Evolutionary conservation across 345 rosid genomes (phyloP).

Genomic region (Citrus inodora): DNA sequence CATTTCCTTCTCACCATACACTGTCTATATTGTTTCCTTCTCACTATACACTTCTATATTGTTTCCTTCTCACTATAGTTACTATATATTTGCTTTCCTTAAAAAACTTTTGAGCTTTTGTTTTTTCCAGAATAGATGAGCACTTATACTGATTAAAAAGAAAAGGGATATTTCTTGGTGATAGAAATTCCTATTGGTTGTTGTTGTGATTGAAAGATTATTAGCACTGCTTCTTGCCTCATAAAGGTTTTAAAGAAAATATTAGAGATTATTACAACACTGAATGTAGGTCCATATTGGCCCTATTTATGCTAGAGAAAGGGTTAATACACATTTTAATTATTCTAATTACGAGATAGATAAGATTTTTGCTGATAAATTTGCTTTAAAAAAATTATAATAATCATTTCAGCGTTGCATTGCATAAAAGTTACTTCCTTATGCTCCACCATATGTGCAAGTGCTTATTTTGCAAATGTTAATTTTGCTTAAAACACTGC

Average conservation of each 20-base stretch:
- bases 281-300: background rate
- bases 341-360: background rate
- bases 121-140: conserved; percentile 2
- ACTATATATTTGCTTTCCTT: background rate
- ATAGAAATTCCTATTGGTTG: background rate
- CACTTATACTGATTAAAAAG: background rate
- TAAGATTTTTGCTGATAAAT: background rate
- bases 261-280: background rate
- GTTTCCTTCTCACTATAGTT: conserved; percentile 10
- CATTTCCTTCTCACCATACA: conserved; percentile 16
- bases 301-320: background rate
- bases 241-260: background rate
- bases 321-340: background rate
- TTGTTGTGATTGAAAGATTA: background rate
- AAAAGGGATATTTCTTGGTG: background rate
- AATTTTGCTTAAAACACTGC: background rate
- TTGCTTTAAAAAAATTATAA: background rate
- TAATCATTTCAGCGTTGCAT: background rate
- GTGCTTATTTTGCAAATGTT: background rate
- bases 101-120: conserved; percentile 1
- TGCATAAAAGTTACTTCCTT: background rate
- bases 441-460: background rate
- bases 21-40: background rate
- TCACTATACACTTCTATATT: background rate
- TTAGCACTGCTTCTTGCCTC: background rate